phyloP scores from a whole-genome alignment of 345 rosid species.

The Brassica cretica region DNA sequence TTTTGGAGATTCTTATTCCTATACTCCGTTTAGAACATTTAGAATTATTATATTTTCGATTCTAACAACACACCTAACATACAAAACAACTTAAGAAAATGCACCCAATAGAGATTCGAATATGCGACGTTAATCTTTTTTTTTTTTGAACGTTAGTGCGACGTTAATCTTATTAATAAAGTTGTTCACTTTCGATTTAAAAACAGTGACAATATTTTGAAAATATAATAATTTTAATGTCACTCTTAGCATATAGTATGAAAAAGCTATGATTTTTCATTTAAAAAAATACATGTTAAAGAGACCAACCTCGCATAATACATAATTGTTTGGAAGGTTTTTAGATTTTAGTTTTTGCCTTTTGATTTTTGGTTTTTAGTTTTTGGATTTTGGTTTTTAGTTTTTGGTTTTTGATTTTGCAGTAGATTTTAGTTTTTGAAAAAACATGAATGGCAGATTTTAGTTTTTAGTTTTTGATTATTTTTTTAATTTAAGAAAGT shows the following conservation, averaged over 20 bases:
- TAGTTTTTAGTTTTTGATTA: no score
- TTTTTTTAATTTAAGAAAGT: no score
- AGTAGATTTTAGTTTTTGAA: no score
- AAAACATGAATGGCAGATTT: no score
- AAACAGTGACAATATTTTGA: conserved; percentile 2
- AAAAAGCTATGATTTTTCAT: neutral
- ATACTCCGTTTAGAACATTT: neutral
- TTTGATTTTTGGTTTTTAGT: no score
- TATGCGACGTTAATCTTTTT: neutral
- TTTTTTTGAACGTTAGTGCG: neutral
- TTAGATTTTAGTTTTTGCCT: no score
- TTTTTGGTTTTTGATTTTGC: no score
- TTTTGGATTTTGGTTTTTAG: no score
- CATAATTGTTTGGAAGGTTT: no score
- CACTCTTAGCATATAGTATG: neutral
- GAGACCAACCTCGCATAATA: conserved; percentile 20
- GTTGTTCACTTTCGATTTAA: neutral
- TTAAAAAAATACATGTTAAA: neutral
- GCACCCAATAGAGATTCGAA: neutral
- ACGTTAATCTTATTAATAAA: neutral
- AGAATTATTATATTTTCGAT: neutral
- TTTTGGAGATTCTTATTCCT: no score
- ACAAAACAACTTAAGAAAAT: conserved; percentile 12
- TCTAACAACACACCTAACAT: conserved; percentile 26
- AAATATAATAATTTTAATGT: neutral